A percentile compares a stretch with the other conserved stretches of the same genome.
Conservation (phyloP, 1,284 basidiomycete species). For the Puccinia triticina region DNA sequence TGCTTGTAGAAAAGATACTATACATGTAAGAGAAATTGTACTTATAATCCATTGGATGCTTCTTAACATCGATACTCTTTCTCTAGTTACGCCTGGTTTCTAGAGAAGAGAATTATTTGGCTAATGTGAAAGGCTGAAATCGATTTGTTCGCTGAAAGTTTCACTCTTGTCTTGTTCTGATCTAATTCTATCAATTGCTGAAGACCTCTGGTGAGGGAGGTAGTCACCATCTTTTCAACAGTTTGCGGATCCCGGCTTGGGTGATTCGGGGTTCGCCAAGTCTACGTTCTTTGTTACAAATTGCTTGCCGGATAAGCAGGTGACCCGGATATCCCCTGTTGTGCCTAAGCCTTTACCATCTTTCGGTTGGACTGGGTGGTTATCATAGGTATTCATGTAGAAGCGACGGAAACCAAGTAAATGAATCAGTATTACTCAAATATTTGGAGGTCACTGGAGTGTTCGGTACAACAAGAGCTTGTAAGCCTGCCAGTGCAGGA, state of each 20-base stretch:
- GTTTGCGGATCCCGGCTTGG: neutral
- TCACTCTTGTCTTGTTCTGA: too few species aligned
- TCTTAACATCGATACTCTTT: too few species aligned
- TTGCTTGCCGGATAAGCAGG: constrained; percentile 19
- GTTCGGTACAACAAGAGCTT: neutral
- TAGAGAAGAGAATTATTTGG: too few species aligned
- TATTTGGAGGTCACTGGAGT: neutral
- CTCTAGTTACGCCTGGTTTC: too few species aligned
- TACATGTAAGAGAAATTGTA: too few species aligned
- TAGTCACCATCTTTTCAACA: too few species aligned
- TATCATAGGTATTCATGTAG: neutral
- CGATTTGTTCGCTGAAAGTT: too few species aligned
- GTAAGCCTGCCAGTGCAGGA: neutral
- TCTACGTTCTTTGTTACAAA: constrained; percentile 15
- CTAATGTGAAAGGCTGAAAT: too few species aligned
- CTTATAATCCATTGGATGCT: too few species aligned
- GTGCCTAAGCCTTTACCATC: neutral
- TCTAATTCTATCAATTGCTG: too few species aligned
- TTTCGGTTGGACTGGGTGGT: constrained; percentile 13
- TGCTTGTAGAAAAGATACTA: too few species aligned
- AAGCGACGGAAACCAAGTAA: neutral
- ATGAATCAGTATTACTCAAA: neutral
- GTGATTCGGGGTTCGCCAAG: neutral
- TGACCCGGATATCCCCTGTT: constrained; percentile 10
- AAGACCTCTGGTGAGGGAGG: too few species aligned